Evolutionary conservation across 768 basidiomycete genomes (phyloP), one percentile per base, ranked within the genome.

Genomic region (Kwoniella mangroviensis): DNA sequence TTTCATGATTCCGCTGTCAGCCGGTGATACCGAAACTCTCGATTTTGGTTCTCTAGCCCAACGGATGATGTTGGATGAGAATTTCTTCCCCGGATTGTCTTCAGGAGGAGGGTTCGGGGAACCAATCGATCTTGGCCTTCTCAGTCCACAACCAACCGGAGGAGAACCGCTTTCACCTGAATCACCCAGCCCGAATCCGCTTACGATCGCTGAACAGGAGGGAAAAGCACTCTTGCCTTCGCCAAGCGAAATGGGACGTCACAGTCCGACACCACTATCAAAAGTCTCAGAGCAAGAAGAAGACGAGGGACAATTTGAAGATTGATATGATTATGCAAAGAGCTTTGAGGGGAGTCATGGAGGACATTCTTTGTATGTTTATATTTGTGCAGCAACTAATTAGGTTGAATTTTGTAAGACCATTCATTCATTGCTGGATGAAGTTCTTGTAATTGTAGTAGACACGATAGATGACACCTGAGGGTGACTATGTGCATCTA

Each of bases 41-140:
- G 79, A 80, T 55, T 80, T 74, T 54, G 79, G 79, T 1, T 75
- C 73, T 42, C 52, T 78, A 6, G 79, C 79, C 22, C 69, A 73
- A 45, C 24, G 58, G 1, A 68, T 72, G 63, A 63, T 80, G 76
- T 69, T 77, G 71, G 65, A 73, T 61, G 71, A 73, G 26, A 65
- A 68, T 42, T 72, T 72, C 59, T 63, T 63, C 61, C 61, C 62
- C 15, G 68, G 68, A 28, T 49, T 56, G 54, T 17, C 21, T 22
- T 56, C 34, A 24, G 67, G 55, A 19, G 62, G 49, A 15, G 60
- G 60, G 45, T 51, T 41, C 17, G 63, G 42, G 2, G 41, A 60
- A 42, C 34, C 19, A 4, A 22, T 34, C 24, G 65, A 67, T 40
- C n/a, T 42, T 19, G 54, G 58, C 5, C 22, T 71, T 12, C 19